Base-by-base conservation (phyloP, 352 stramenopile species). In the Globisporangium cederbergense region DNA sequence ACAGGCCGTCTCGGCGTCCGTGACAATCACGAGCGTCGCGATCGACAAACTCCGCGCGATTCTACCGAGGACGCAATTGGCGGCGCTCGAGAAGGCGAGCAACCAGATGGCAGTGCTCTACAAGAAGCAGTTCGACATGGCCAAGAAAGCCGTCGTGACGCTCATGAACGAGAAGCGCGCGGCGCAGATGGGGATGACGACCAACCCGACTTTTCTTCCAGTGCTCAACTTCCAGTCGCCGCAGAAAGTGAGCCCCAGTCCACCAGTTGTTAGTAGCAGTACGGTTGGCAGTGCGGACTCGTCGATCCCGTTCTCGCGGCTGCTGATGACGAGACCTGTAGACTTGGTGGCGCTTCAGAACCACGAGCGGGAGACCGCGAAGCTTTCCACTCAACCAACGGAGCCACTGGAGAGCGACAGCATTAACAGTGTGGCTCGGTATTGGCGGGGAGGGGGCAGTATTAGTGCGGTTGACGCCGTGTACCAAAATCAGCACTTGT, bases 151-250 rank as follows among this genome's bases (percentile, higher is more conserved):
- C 18, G 67, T 82, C 16, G 72, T 73, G 3, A 62, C 78, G 4
- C 54, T 84, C 14, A 68, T 88, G 74, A 86, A 88, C 32, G 75
- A 86, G 34, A 87, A 85, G 59, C 53, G 66, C 13, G 53, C 68
- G 10, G 69, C 53, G 7, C 53, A 80, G 54, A 62, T 72, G 14
- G 64, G 68, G 4, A 55, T 45, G 22, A 54, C 71, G 6, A 18
- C 32, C 14, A 60, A 52, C 5, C 28, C 68, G 18, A 58, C 59
- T 9, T 76, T 75, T 16, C 49, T 83, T n/a, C 76, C 76, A 6
- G 46, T 57, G 3, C 61, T 76, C 8, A 62, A 74, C 18, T 76
- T 50, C n/a, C 47, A 59, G 22, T 61, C 57, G 25, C 56, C 56
- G n/a, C 49, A 60, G 38, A 69, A 61, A 60, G 49, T 69, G 18